phyloP scores from a whole-genome alignment of 2,329 filamentous ascomycete genomes.

The Fusarium sp. region DNA sequence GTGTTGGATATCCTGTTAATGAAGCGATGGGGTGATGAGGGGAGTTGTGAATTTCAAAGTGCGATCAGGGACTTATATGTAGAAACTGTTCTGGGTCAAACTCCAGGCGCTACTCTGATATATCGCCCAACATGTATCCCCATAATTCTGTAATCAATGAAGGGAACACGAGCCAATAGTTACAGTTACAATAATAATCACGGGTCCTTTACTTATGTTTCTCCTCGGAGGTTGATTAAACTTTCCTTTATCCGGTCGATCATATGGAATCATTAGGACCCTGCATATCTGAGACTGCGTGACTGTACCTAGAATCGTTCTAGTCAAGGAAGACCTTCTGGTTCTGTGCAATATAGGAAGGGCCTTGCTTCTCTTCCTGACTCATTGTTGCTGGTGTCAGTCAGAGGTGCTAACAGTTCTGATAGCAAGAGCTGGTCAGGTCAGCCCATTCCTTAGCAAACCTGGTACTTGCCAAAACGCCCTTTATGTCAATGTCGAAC shows the following conservation, averaged over 20 bases:
- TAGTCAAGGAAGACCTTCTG: slow-evolving; percentile 16
- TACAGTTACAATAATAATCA: neutral
- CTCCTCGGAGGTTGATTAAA: slow-evolving; percentile 8
- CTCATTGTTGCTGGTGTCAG: neutral
- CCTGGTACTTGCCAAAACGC: neutral
- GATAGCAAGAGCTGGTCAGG: neutral
- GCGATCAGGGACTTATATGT: neutral
- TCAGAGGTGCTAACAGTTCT: neutral
- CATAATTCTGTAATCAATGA: neutral
- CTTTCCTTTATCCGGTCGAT: neutral
- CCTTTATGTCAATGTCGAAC: slow-evolving; percentile 4
- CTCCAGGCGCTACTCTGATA: neutral
- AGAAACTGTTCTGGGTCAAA: neutral
- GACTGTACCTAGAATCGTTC: slow-evolving; percentile 20
- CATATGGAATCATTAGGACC: slow-evolving; percentile 26
- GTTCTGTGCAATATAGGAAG: neutral
- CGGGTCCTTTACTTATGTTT: neutral
- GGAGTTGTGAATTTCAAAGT: neutral
- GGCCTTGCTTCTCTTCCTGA: neutral
- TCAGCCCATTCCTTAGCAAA: neutral
- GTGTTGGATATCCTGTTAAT: fast-evolving
- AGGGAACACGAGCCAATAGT: slow-evolving; percentile 3
- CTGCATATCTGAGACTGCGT: slow-evolving; percentile 6
- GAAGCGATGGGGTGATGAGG: neutral
- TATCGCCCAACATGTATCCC: neutral